phyloP scores from a whole-genome alignment of 176 grass and related monocot genomes.

The Bromus sterilis region DNA sequence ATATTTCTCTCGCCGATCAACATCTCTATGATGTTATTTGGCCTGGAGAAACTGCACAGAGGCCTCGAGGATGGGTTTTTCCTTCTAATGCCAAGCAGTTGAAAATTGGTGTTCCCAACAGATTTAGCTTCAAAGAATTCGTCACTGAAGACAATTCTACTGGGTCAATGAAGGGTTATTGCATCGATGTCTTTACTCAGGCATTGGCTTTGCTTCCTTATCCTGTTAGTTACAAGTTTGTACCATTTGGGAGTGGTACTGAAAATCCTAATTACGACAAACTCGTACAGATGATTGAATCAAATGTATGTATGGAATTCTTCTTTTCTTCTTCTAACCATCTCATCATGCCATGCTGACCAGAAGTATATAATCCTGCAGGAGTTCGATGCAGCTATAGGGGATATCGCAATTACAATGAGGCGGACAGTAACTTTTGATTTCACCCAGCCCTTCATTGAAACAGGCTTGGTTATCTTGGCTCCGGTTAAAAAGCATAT shows the following conservation, averaged over 20 bases:
- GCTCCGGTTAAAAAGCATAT: slow-evolving; percentile 60
- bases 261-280: slow-evolving; percentile 61
- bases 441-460: slow-evolving; percentile 90
- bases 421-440: slow-evolving; percentile 52
- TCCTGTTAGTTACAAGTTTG: slow-evolving; percentile 71
- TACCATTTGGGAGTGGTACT: slow-evolving; percentile 65
- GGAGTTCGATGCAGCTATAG: slow-evolving; percentile 75
- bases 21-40: slow-evolving; percentile 80
- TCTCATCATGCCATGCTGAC: slow-evolving; percentile 16
- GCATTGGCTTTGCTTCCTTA: slow-evolving; percentile 89
- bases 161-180: slow-evolving; percentile 68
- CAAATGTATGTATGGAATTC: slow-evolving; percentile 51
- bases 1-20: slow-evolving; percentile 53
- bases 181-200: slow-evolving; percentile 81
- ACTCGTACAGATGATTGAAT: slow-evolving; percentile 55
- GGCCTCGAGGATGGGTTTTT: slow-evolving; percentile 86
- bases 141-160: slow-evolving; percentile 49
- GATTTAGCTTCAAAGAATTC: slow-evolving; percentile 64
- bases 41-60: slow-evolving; percentile 70
- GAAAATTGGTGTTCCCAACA: slow-evolving; percentile 73
- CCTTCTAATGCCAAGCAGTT: slow-evolving; percentile 74
- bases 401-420: slow-evolving; percentile 79
- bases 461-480: slow-evolving; percentile 82
- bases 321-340: neutral
- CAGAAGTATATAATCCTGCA: slow-evolving; percentile 21